These are phyloP conservation scores for Globisporangium alternatum DNA, from an alignment of 352 stramenopile species.

Conservation along the genomic window DNA sequence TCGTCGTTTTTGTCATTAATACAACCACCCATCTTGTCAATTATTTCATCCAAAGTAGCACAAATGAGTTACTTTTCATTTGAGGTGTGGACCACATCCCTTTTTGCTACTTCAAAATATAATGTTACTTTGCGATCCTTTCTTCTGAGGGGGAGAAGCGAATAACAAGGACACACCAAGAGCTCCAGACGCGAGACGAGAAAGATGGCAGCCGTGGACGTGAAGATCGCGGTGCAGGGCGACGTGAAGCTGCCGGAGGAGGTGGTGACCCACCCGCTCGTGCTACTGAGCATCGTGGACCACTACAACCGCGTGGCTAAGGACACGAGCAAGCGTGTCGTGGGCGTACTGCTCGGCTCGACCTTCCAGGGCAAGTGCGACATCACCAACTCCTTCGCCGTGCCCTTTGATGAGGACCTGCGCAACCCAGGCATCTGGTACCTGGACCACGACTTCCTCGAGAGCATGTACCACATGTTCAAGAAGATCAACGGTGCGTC, in stretches of 20 bases:
- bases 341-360: conserved; percentile 97
- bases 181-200: not conserved
- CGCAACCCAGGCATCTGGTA: conserved; percentile 98
- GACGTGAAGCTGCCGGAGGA: conserved; percentile 76
- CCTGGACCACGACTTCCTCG: conserved; percentile 99
- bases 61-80: not conserved
- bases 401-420: conserved; percentile 99
- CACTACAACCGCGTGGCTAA: conserved; percentile 99
- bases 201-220: conserved; percentile 15
- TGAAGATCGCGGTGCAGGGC: conserved; percentile 84
- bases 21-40: no score
- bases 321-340: conserved; percentile 98
- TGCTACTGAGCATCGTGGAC: conserved; percentile 98
- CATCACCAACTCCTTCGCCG: conserved; percentile 93
- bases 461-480: conserved; percentile 97
- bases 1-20: no score
- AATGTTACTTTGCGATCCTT: conserved; percentile 15
- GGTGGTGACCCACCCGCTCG: conserved; percentile 98
- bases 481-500: conserved; percentile 91
- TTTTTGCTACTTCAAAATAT: not conserved
- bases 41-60: not conserved
- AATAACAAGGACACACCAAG: not conserved
- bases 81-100: not conserved
- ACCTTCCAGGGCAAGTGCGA: conserved; percentile 94
- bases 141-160: not conserved